Conservation (phyloP, 495 filamentous ascomycete species). For the Achaetomiella virescens region DNA sequence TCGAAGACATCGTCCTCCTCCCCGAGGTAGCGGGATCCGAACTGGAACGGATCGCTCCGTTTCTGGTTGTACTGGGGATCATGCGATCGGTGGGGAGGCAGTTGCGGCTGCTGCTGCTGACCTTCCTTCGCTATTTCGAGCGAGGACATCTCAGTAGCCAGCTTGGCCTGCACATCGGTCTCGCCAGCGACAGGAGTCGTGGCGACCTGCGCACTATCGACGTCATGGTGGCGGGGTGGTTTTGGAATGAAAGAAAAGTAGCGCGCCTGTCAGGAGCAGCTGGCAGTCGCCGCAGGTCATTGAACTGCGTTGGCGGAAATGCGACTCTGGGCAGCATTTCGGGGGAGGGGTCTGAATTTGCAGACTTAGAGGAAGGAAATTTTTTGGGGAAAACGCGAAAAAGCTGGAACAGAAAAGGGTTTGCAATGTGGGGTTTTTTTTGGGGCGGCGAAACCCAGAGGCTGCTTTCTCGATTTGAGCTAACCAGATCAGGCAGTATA, state of each 20-base stretch:
- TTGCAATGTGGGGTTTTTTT: slow-evolving; percentile 3
- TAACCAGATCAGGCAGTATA: slow-evolving; percentile 1
- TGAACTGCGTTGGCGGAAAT: slow-evolving; percentile 21
- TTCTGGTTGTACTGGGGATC: slow-evolving; percentile 63
- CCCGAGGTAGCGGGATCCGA: slow-evolving; percentile 80
- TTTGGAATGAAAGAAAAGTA: not conserved
- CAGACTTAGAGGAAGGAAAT: slow-evolving; percentile 12
- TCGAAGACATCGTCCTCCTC: slow-evolving; percentile 81
- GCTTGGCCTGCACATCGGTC: slow-evolving; percentile 17
- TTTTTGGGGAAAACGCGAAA: slow-evolving; percentile 13
- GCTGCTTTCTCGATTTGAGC: not conserved
- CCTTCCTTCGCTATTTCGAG: slow-evolving; percentile 24
- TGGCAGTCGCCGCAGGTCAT: slow-evolving; percentile 23
- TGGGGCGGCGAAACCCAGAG: not conserved
- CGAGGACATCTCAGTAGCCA: slow-evolving; percentile 25
- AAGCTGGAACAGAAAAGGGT: slow-evolving; percentile 10
- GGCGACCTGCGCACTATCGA: slow-evolving; percentile 10
- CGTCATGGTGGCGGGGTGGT: slow-evolving; percentile 13
- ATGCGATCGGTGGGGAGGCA: slow-evolving; percentile 47
- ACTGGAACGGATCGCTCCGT: slow-evolving; percentile 85
- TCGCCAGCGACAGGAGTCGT: not conserved
- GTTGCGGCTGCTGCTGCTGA: slow-evolving; percentile 9
- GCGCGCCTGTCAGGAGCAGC: slow-evolving; percentile 20
- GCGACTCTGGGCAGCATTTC: slow-evolving; percentile 21
- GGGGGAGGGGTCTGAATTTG: slow-evolving; percentile 10